Percentiles rank a stretch among this genome's conserved stretches.
These are phyloP conservation scores for Penicillium crustosum DNA, from an alignment of 2,329 filamentous ascomycete genomes.

Conservation along the genomic window DNA sequence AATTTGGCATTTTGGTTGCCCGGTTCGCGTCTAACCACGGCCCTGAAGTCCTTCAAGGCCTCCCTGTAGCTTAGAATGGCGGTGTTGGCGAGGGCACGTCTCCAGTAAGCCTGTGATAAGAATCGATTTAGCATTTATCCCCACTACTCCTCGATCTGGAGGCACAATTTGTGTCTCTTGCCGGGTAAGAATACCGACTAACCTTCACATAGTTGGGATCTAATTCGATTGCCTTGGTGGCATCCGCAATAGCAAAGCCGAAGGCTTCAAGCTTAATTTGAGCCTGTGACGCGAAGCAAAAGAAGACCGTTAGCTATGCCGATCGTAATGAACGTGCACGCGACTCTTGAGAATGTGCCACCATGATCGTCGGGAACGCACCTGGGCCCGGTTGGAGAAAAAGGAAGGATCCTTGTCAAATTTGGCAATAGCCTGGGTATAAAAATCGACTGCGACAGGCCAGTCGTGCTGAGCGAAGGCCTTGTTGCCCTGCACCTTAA, in stretches of 20 bases:
- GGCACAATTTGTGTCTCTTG: not conserved
- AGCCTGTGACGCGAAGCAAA: conserved; percentile 55
- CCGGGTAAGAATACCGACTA: conserved; percentile 18
- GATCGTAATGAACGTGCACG: not conserved
- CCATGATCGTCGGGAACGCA: conserved; percentile 46
- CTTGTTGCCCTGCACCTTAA: conserved; percentile 94
- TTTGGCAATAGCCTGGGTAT: conserved; percentile 81
- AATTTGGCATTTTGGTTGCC: conserved; percentile 86
- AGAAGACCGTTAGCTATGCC: conserved; percentile 1
- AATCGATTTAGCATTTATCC: not conserved
- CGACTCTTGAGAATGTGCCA: conserved; percentile 15
- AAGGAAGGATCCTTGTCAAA: conserved; percentile 84
- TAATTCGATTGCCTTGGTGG: conserved; percentile 85
- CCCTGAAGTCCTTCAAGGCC: conserved; percentile 87
- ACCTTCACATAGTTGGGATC: conserved; percentile 89
- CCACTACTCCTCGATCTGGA: not conserved
- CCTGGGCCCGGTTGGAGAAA: conserved; percentile 93
- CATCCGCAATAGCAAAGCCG: conserved; percentile 88
- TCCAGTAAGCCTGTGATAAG: conserved; percentile 75
- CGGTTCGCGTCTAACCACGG: conserved; percentile 83
- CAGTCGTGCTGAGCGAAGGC: conserved; percentile 88
- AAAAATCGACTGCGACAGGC: conserved; percentile 75
- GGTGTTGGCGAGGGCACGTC: conserved; percentile 85
- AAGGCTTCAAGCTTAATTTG: conserved; percentile 95
- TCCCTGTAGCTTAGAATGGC: conserved; percentile 87